These are phyloP conservation scores for Yamadazyma nakazawae DNA, from an alignment of 805 yeast genomes.

Conservation along the genomic window DNA sequence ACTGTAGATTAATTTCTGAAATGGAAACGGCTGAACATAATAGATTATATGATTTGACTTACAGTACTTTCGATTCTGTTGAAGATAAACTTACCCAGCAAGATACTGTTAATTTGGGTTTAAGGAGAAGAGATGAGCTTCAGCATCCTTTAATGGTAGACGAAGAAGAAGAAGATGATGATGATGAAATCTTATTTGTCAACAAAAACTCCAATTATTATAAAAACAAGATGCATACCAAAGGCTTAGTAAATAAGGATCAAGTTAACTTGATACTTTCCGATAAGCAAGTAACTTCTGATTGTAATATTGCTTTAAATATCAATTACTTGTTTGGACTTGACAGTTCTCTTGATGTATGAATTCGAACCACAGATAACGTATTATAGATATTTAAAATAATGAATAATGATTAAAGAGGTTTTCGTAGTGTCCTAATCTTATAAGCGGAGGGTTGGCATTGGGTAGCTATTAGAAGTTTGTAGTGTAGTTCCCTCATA, in stretches of 20 bases:
- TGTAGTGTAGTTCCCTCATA: no score
- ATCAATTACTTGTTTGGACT: slow-evolving; percentile 10
- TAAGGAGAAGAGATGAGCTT: background rate
- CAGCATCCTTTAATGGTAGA: background rate
- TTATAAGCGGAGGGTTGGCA: no score
- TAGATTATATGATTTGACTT: slow-evolving; percentile 1
- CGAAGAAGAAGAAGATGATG: background rate
- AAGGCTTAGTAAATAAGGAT: background rate
- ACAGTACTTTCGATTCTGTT: slow-evolving; percentile 4
- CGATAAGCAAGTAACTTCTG: background rate
- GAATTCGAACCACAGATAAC: background rate
- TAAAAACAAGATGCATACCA: slow-evolving; percentile 4
- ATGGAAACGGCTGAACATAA: background rate
- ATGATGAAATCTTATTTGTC: slow-evolving; percentile 9
- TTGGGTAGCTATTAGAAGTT: no score
- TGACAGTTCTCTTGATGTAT: slow-evolving; percentile 1
- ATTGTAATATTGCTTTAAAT: slow-evolving; percentile 10
- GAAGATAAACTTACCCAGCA: slow-evolving; percentile 2
- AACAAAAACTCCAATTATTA: slow-evolving; percentile 12
- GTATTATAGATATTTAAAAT: background rate
- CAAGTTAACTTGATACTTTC: background rate
- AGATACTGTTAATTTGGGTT: background rate
- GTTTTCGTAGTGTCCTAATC: no score
- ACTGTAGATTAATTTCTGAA: slow-evolving; percentile 6
- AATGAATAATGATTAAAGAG: slow-evolving; percentile 2